A percentile compares a stretch with the other conserved stretches of the same genome.
Conservation (phyloP, 2,329 filamentous ascomycete species). For the Chaetomium sp. region DNA sequence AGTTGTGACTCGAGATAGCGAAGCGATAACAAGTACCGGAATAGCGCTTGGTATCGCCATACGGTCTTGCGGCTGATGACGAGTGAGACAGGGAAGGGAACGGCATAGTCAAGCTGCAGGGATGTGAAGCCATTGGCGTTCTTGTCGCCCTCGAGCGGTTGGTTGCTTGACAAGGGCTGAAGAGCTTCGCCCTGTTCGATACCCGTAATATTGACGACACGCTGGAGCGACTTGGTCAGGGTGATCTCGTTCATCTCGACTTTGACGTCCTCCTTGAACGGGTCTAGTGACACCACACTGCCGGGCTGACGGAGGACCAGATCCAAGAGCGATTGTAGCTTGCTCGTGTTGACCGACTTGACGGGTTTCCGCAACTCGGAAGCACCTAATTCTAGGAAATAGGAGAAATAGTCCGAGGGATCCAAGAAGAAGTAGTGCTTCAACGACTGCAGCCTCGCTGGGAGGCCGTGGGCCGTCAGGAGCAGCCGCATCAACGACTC, state of each 20-base stretch:
- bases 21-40: conserved; percentile 88
- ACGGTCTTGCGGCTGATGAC: conserved; percentile 96
- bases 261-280: conserved; percentile 98
- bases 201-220: conserved; percentile 94
- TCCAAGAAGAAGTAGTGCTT: conserved; percentile 99
- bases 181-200: conserved; percentile 88
- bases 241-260: conserved; percentile 96
- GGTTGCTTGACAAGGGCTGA: conserved; percentile 65
- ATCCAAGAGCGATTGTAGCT: conserved; percentile 93
- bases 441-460: conserved; percentile 81
- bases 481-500: conserved; percentile 88
- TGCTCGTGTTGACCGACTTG: conserved; percentile 85
- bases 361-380: conserved; percentile 90
- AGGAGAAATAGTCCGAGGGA: conserved; percentile 95
- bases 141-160: conserved; percentile 76
- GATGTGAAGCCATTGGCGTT: conserved; percentile 90
- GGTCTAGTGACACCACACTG: conserved; percentile 88
- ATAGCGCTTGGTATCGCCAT: conserved; percentile 94
- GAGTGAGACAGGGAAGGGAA: conserved; percentile 92
- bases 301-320: conserved; percentile 94
- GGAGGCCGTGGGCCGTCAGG: conserved; percentile 88
- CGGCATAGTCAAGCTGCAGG: conserved; percentile 88
- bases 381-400: conserved; percentile 89
- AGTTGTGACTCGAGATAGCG: conserved; percentile 87
- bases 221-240: conserved; percentile 90